Conservation (phyloP, 441 rosid species). For the Hura crepitans region DNA sequence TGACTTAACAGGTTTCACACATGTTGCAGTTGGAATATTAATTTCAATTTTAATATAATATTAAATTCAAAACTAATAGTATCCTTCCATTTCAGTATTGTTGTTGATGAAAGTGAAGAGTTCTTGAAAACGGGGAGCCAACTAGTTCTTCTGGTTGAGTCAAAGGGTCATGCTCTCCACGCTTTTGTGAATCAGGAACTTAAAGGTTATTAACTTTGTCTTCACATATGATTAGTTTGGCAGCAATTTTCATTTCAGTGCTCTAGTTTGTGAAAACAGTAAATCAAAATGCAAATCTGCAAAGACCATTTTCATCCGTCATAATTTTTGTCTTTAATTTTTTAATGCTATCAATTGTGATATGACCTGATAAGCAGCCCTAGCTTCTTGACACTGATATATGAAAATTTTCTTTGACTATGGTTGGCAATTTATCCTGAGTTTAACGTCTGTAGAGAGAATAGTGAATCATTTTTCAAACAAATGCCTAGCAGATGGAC, state of each 20-base stretch:
- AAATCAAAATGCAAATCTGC: conserved; percentile 5
- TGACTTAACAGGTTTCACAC: not conserved
- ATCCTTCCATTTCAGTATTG: conserved; percentile 43
- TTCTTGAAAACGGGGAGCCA: conserved; percentile 52
- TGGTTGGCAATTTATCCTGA: not conserved
- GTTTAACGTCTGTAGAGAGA: not conserved
- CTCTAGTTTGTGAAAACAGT: not conserved
- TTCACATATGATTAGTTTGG: conserved; percentile 3
- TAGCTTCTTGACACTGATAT: not conserved
- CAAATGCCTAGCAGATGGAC: conserved; percentile 3
- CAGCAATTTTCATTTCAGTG: not conserved
- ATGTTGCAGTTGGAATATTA: not conserved
- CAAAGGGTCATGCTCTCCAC: conserved; percentile 87
- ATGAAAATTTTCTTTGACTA: not conserved
- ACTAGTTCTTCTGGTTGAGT: conserved; percentile 64
- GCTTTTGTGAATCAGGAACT: conserved; percentile 71
- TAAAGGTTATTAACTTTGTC: conserved; percentile 43
- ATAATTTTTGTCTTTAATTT: not conserved
- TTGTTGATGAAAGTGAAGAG: conserved; percentile 50
- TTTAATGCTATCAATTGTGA: not conserved
- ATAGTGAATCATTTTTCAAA: not conserved
- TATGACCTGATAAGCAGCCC: not conserved
- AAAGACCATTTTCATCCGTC: not conserved
- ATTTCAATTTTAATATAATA: not conserved
- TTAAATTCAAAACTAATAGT: conserved; percentile 20